phyloP scores from a whole-genome alignment of 2,329 filamentous ascomycete species.

The Furcasterigmium furcatum region DNA sequence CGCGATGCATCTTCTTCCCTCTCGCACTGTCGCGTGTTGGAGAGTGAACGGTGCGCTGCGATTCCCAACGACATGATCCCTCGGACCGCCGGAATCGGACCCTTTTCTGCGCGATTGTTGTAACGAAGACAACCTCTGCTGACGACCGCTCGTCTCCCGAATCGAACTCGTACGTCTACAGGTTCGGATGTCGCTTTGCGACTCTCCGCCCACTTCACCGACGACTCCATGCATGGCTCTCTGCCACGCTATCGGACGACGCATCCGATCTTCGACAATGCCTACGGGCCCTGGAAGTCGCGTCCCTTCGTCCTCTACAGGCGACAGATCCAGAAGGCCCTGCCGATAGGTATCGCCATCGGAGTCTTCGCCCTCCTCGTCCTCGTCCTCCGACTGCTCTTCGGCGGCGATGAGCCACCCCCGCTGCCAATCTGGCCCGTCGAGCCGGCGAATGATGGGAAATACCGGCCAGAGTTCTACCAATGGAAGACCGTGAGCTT shows the following conservation, averaged over 20 bases:
- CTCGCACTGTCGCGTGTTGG: no score
- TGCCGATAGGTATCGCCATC: not conserved
- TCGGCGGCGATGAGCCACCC: not conserved
- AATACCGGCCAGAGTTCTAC: conserved; percentile 10
- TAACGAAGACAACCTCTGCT: no score
- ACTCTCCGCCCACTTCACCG: not conserved
- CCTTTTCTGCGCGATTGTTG: no score
- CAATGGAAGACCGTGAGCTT: conserved; percentile 19
- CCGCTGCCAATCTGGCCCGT: not conserved
- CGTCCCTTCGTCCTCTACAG: conserved; percentile 1
- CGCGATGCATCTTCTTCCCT: no score
- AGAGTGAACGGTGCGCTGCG: no score
- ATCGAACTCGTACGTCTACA: not conserved
- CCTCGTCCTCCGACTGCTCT: not conserved
- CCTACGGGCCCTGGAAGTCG: not conserved
- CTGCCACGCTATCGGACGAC: not conserved
- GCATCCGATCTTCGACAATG: conserved; percentile 3
- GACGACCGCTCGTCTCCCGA: no score
- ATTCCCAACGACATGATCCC: no score
- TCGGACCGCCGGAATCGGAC: no score
- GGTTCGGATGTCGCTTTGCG: not conserved
- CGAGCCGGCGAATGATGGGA: conserved; percentile 5
- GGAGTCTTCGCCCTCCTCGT: not conserved
- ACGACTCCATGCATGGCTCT: conserved; percentile 1
- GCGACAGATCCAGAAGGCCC: conserved; percentile 1